Evolutionary conservation across 2,329 filamentous ascomycete species (phyloP).

Genomic region (Aphanocladium album): DNA sequence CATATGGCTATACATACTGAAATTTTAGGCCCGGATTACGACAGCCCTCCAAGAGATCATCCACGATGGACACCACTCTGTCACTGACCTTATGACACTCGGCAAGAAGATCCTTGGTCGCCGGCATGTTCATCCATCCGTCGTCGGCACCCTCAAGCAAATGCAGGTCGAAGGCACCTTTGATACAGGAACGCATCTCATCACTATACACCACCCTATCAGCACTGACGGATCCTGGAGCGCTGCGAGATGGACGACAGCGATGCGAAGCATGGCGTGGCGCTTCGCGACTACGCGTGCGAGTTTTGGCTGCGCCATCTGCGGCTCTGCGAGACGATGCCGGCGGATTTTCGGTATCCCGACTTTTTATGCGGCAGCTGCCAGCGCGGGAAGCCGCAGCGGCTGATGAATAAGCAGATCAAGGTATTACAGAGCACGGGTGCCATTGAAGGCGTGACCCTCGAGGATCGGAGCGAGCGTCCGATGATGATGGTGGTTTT

Average conservation of each 20-base stretch:
- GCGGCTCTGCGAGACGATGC: neutral
- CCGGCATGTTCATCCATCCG: constrained; percentile 81
- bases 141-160: constrained; percentile 71
- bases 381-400: neutral
- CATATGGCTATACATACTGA: too few relatives aligned
- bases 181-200: constrained; percentile 82
- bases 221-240: constrained; percentile 50
- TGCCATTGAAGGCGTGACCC: constrained; percentile 7
- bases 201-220: constrained; percentile 90
- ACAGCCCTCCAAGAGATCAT: too few relatives aligned
- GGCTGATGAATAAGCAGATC: neutral
- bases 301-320: neutral
- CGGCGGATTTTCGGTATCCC: neutral
- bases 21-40: too few relatives aligned
- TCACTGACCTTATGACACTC: too few relatives aligned
- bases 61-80: too few relatives aligned
- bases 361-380: neutral
- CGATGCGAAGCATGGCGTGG: neutral
- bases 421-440: neutral
- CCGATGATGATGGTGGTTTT: neutral
- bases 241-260: neutral
- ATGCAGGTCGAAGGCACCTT: constrained; percentile 96
- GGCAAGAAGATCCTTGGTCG: too few relatives aligned
- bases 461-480: constrained; percentile 11
- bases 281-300: neutral